Base-by-base conservation (phyloP, 2,329 filamentous ascomycete species). In the Trichoderma arundinaceum region DNA sequence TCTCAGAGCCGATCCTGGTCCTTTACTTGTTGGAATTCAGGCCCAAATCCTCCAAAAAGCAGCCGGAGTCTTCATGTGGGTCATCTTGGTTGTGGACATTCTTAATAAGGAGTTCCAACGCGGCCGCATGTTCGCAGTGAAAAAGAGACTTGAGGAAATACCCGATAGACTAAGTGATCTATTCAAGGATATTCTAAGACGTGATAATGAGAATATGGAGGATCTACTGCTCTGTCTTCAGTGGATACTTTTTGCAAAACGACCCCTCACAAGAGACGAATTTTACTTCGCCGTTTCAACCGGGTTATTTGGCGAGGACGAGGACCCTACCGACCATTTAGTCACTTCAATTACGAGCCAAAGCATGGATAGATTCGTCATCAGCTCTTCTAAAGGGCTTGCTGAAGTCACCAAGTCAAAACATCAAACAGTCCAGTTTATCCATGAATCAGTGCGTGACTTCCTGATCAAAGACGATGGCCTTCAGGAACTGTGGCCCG, bases 171-270 rank as follows among this genome's bases (percentile, higher is more conserved):
- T 89, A 0, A 70, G 77, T 41, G 74, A 82, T 0, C 69, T 89
- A 0, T 88, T 89, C 66, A 76, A 74, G 2, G 74, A 84, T 15
- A 83, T 88, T 0, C 64, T 88, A 2, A 78, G 65, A 0, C 77
- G 83, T 15, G 84, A 89, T 59, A 17, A 63, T 0, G 43, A 75
- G 0, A 77, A 84, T 5, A 73, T 74, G 53, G 73, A 81, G 0
- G 73, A 78, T 0, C 68, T 87, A 0, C 63, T 78, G 0, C 68
- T 84, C 0, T 86, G 80, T 35, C 66, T 88, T 0, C 78, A 66
- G 19, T 88, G 82, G 82, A 75, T 89, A 0, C 74, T 88, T 0
- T 87, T 80, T 28, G 77, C 86, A 0, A 74, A 71, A 7, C 68
- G 73, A 0, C 82, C 84, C 0, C 61, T 88, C 0, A 75, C 46